Percentiles rank a stretch among this genome's conserved stretches.
Conservation (phyloP, 352 stramenopile genomes). For the Saprolegnia parasitica region DNA sequence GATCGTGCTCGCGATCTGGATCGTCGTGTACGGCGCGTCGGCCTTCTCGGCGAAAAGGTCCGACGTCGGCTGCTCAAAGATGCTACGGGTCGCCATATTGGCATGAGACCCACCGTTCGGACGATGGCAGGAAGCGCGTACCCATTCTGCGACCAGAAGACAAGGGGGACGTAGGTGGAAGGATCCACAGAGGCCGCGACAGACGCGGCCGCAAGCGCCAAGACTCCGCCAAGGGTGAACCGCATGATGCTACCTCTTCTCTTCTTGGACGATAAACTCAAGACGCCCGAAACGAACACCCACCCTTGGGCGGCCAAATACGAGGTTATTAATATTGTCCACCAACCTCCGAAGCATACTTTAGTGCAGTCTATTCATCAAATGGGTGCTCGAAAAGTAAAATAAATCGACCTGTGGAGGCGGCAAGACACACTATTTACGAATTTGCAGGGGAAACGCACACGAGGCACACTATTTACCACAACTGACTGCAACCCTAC, state of each 20-base stretch:
- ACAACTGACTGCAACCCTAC: constrained; percentile 19
- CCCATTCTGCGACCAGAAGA: constrained; percentile 20
- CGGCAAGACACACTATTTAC: neutral
- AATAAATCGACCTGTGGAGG: neutral
- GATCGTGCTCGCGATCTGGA: constrained; percentile 18
- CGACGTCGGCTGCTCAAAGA: constrained; percentile 19
- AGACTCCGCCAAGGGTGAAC: constrained; percentile 7
- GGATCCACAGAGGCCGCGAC: neutral
- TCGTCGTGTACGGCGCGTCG: constrained; percentile 12
- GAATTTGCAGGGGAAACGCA: neutral
- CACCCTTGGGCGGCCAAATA: neutral
- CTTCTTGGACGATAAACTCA: neutral
- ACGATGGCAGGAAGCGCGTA: neutral
- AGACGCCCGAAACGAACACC: neutral
- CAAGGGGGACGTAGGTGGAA: constrained; percentile 20
- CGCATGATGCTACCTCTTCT: constrained; percentile 25
- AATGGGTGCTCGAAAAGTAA: neutral
- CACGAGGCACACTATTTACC: neutral
- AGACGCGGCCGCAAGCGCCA: constrained; percentile 8
- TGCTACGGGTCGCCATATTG: constrained; percentile 1
- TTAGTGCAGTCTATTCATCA: neutral
- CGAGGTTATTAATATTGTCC: neutral
- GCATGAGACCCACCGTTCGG: neutral
- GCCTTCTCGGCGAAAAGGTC: constrained; percentile 3
- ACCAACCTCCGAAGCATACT: neutral